A percentile compares a stretch with the other conserved stretches of the same genome.
Conservation (phyloP, 208 protist genomes). For the Strigomonas galati region DNA sequence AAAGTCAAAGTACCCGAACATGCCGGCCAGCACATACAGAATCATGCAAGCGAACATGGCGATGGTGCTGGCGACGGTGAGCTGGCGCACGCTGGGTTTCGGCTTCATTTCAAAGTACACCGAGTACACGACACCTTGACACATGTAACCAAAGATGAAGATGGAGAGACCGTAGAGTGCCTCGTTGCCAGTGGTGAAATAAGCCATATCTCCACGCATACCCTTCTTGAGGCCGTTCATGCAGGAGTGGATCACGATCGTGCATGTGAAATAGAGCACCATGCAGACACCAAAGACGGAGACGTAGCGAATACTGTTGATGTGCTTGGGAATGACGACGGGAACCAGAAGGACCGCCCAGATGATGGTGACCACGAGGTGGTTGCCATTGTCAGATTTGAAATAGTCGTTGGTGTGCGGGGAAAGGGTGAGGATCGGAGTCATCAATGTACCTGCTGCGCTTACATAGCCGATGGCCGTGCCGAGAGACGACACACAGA, state of each 20-base stretch:
- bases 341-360: slow-evolving; percentile 71
- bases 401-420: slow-evolving; percentile 37
- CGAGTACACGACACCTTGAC: slow-evolving; percentile 49
- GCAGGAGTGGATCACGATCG: slow-evolving; percentile 49
- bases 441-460: slow-evolving; percentile 47
- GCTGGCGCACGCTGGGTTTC: slow-evolving; percentile 27
- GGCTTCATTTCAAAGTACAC: slow-evolving; percentile 57
- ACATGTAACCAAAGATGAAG: slow-evolving; percentile 76
- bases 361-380: slow-evolving; percentile 32
- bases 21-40: slow-evolving; percentile 56
- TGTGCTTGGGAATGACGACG: slow-evolving; percentile 48
- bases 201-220: slow-evolving; percentile 29
- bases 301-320: slow-evolving; percentile 79
- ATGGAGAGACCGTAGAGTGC: slow-evolving; percentile 57
- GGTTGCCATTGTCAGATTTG: slow-evolving; percentile 29
- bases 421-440: slow-evolving; percentile 34
- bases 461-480: slow-evolving; percentile 74
- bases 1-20: slow-evolving; percentile 85
- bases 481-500: slow-evolving; percentile 63
- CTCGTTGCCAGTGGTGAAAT: slow-evolving; percentile 47
- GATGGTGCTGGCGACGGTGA: slow-evolving; percentile 41
- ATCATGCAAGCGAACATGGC: slow-evolving; percentile 55
- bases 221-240: slow-evolving; percentile 35
- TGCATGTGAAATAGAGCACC: slow-evolving; percentile 69
- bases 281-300: slow-evolving; percentile 56